Conservation (phyloP, 1,284 basidiomycete genomes). For the Fistulina hepatica region DNA sequence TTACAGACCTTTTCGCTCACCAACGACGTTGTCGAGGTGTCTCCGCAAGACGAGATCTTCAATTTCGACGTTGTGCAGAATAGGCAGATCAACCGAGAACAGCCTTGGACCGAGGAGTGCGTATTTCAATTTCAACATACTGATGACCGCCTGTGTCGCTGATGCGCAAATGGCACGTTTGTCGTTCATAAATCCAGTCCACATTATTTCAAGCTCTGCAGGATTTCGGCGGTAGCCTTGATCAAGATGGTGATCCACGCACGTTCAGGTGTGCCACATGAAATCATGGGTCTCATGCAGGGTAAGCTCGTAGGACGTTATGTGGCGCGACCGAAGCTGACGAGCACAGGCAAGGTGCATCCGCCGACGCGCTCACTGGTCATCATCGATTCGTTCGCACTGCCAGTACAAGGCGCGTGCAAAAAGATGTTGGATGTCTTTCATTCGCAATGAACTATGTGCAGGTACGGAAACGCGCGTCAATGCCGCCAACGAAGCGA, state of each 20-base stretch:
- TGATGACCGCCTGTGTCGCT: constrained; percentile 11
- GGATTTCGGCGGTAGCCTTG: constrained; percentile 88
- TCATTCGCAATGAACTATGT: too few relatives aligned
- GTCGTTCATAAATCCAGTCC: constrained; percentile 39
- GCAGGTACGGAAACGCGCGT: constrained; percentile 99
- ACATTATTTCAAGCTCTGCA: constrained; percentile 88
- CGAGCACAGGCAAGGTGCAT: too few relatives aligned
- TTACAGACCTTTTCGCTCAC: constrained; percentile 75
- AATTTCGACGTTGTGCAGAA: constrained; percentile 70
- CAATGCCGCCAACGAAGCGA: constrained; percentile 91
- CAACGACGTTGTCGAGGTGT: constrained; percentile 67
- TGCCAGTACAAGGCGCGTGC: constrained; percentile 98
- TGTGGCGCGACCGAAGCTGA: too few relatives aligned
- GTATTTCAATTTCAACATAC: too few relatives aligned
- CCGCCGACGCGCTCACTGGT: constrained; percentile 80
- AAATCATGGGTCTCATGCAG: constrained; percentile 99
- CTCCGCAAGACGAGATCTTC: constrained; percentile 73
- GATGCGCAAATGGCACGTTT: constrained; percentile 1
- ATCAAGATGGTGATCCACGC: constrained; percentile 99
- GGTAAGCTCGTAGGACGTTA: constrained; percentile 88
- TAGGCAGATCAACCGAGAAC: constrained; percentile 54
- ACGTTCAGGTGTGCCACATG: constrained; percentile 91
- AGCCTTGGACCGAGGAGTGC: constrained; percentile 90
- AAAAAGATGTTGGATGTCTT: too few relatives aligned
- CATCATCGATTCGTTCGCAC: constrained; percentile 92